Evolutionary conservation across 306 rosid genomes (phyloP).

Genomic region (Medicago arabica): DNA sequence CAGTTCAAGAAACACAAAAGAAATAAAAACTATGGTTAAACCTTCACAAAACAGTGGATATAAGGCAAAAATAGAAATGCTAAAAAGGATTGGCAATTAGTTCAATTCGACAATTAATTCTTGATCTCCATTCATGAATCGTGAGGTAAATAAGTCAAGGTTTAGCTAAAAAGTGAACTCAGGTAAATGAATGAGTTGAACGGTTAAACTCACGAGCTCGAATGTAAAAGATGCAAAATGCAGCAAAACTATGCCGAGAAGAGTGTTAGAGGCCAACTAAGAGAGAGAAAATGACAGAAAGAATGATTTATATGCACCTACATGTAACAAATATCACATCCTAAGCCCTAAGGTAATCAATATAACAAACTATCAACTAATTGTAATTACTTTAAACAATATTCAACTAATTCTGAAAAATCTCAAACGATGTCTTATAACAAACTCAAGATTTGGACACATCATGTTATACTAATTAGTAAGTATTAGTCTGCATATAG

Average conservation of each 20-base stretch:
- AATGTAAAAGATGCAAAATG: not conserved
- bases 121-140: not conserved
- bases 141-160: not conserved
- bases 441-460: not conserved
- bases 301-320: too few species aligned
- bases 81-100: not conserved
- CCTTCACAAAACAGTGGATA: not conserved
- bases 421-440: too few species aligned
- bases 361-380: too few species aligned
- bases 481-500: not conserved
- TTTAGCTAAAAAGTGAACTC: not conserved
- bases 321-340: too few species aligned
- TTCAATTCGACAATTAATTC: not conserved
- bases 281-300: too few species aligned
- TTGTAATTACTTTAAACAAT: too few species aligned
- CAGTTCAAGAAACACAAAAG: not conserved
- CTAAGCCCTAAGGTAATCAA: too few species aligned
- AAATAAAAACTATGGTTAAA: slow-evolving; percentile 19
- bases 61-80: not conserved
- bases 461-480: not conserved
- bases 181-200: not conserved
- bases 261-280: too few species aligned
- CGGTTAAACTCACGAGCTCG: not conserved
- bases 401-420: too few species aligned
- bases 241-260: not conserved